Percentiles rank a stretch among this genome's conserved stretches.
These are phyloP conservation scores for Moniliella sp. DNA, from an alignment of 1,284 basidiomycete genomes.

Conservation along the genomic window DNA sequence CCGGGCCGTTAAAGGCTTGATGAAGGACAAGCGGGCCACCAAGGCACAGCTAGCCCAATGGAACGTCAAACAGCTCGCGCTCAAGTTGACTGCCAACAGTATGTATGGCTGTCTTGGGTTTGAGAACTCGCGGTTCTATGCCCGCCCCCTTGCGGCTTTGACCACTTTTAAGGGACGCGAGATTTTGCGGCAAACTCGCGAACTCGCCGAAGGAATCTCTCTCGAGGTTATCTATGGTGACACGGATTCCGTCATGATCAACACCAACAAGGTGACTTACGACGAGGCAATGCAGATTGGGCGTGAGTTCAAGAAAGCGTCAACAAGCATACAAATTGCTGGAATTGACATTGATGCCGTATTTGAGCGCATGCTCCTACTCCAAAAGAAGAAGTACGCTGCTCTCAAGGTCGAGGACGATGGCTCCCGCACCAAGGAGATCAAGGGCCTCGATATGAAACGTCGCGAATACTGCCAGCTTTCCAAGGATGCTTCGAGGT, in stretches of 20 bases:
- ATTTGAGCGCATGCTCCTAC: slow-evolving; percentile 70
- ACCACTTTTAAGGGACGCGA: slow-evolving; percentile 96
- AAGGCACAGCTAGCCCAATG: slow-evolving; percentile 67
- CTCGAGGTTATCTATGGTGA: slow-evolving; percentile 95
- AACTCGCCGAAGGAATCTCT: slow-evolving; percentile 68
- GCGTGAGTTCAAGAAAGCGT: slow-evolving; percentile 69
- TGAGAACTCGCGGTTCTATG: slow-evolving; percentile 87
- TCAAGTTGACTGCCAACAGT: slow-evolving; percentile 95
- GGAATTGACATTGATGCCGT: slow-evolving; percentile 90
- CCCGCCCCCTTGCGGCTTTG: slow-evolving; percentile 79
- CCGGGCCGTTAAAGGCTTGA: slow-evolving; percentile 70
- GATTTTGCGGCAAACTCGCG: slow-evolving; percentile 76
- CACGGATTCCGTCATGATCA: slow-evolving; percentile 95
- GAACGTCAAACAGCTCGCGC: slow-evolving; percentile 81
- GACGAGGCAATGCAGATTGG: slow-evolving; percentile 76
- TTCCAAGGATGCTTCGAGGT: slow-evolving; percentile 80
- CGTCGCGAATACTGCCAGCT: slow-evolving; percentile 78
- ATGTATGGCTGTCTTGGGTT: slow-evolving; percentile 99
- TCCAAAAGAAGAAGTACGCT: slow-evolving; percentile 99
- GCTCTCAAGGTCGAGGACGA: slow-evolving; percentile 52
- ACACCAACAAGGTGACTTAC: slow-evolving; percentile 74
- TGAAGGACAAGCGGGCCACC: slow-evolving; percentile 67
- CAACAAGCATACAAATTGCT: too few relatives aligned
- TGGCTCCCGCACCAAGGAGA: slow-evolving; percentile 40
- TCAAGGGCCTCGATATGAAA: slow-evolving; percentile 98